Base-by-base conservation (phyloP, 768 basidiomycete genomes). In the Leccinellum rugosiceps region DNA sequence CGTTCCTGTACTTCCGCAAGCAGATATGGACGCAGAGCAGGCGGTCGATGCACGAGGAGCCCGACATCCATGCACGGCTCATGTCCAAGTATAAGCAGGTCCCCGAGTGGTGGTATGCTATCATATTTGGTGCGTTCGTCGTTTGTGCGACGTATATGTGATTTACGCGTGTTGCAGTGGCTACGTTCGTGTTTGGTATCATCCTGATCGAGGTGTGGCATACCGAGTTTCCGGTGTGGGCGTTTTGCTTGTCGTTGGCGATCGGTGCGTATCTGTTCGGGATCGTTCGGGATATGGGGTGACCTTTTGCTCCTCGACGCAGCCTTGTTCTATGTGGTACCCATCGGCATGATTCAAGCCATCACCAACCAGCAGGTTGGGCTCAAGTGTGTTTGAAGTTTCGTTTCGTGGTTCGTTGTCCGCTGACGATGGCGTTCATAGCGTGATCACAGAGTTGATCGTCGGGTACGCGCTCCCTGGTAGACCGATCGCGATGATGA, bases 291-390 rank as follows among this genome's bases (percentile, higher is more conserved):
- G 25, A 6, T 2, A 14, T 21, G 10, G 5, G 32, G 19, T 32
- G 3, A 2, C 1, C 25, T 26, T n/a, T 25, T 25, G 56, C 6
- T 28, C 3, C n/a, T 60, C 14, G 48, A 1, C 6, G 17, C 2
- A 58, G 75, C 83, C 0, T 76, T 81, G 56, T 72, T 88, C 64
- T 92, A 91, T 64, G 79, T 86, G 46, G 78, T 94, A 50, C 92
- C 92, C 13, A 81, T 88, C 52, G 89, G 87, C 61, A 74, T 76
- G 81, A 89, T 92, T 60, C 83, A 88, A 59, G 88, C 88, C 0
- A 82, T 90, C 55, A 92, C 90, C 19, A 92, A 92, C 68, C 85
- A 88, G 63, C 86, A 89, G 71, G 78, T 90, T 53, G 88, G 79
- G 67, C 69, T 83, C 8, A 82, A 80, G 67, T 68, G 21, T 13